These are phyloP conservation scores for Microbotryum saponariae DNA, from an alignment of 1,284 basidiomycete genomes.

Conservation along the genomic window DNA sequence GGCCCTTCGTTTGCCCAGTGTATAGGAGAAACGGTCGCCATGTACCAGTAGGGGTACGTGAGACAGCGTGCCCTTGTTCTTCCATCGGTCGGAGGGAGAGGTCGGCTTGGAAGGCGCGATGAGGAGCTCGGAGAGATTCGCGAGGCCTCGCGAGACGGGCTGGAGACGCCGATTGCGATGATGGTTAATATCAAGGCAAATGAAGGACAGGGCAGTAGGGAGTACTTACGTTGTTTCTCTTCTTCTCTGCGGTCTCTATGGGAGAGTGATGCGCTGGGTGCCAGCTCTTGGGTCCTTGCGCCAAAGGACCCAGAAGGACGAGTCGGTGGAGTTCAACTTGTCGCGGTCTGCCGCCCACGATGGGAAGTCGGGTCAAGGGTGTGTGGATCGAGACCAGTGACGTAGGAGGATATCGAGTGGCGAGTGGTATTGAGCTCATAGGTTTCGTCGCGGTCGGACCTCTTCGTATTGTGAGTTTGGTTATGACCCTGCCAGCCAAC, in stretches of 20 bases:
- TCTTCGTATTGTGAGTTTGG: constrained; percentile 20
- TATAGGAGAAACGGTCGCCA: constrained; percentile 17
- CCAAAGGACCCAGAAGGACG: constrained; percentile 20
- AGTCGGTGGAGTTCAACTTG: constrained; percentile 8
- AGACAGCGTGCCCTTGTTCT: not conserved
- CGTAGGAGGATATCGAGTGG: constrained; percentile 18
- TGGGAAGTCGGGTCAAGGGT: constrained; percentile 11
- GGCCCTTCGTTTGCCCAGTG: constrained; percentile 13
- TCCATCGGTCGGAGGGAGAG: constrained; percentile 3
- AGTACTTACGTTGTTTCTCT: not conserved
- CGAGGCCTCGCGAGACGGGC: constrained; percentile 3
- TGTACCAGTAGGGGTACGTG: constrained; percentile 23
- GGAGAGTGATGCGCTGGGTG: constrained; percentile 11
- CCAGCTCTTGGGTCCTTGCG: constrained; percentile 12
- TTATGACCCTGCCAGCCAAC: constrained; percentile 10
- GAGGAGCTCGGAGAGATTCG: not conserved
- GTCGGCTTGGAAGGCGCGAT: not conserved
- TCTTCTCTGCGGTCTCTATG: not conserved
- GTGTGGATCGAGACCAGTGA: constrained; percentile 16
- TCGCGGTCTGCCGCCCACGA: constrained; percentile 6
- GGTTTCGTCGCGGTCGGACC: not conserved
- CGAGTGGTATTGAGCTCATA: too few species aligned
- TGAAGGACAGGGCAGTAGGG: not conserved
- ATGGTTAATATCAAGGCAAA: not conserved
- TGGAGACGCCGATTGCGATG: not conserved